Base-by-base conservation (phyloP, 2,329 filamentous ascomycete genomes). In the Didymellaceae sp. region DNA sequence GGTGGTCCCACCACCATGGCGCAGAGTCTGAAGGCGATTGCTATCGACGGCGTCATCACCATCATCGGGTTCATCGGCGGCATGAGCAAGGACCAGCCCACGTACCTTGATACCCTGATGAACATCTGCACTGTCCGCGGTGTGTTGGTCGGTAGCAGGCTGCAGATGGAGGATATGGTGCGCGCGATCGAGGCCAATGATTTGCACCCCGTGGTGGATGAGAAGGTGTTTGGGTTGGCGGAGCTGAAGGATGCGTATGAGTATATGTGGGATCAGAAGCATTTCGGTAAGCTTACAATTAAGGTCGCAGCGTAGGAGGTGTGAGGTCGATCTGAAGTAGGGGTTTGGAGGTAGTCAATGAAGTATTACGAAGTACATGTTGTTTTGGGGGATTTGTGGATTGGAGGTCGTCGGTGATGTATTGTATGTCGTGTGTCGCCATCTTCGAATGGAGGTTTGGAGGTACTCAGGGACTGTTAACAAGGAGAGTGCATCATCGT, bases 1-100 rank as follows among this genome's bases (percentile, higher is more conserved):
- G 86, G 84, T 10, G 86, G 86, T 0, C 76, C 82, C 0, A 78
- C 76, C n/a, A 88, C 85, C 0, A 77, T 89, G 56, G 61, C 73
- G 2, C 72, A 76, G 57, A 74, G 70, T 2, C 71, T 87, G 31
- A 79, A 79, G 55, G 80, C 80, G 1, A 72, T 84, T 49, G 75
- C 75, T 43, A 77, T 78, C 22, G 83, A 84, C 56, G 83, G 82
- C 25, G 71, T 83, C 11, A 72, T 73, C 25, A 76, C 68, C 51
- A 77, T 85, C 49, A 83, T 85, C 47, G 83, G 83, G 2, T 84
- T 84, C 70, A 65, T 85, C n/a, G 80, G 78, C 13, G 81, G 80
- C 11, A 69, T 64, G 40, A 67, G 74, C 33, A 74, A 80, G 65
- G 68, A 76, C 22, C 77, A 81, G 65, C 82, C 83, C 0, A 74